These are phyloP conservation scores for Kluyveromyces wickerhamii DNA, from an alignment of 805 yeast genomes.

Conservation along the genomic window DNA sequence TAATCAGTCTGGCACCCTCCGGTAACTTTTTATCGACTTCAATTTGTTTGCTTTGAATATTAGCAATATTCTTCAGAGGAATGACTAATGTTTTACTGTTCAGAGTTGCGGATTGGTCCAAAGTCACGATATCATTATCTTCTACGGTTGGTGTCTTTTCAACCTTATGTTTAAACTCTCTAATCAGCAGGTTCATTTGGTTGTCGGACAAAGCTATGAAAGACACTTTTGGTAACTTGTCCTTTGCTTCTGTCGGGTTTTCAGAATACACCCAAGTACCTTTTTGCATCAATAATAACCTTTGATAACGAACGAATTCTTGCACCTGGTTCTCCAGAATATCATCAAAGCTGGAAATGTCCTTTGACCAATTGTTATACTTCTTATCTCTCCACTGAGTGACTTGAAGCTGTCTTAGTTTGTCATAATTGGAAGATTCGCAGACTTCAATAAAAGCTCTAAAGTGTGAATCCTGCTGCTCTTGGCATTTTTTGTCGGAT, in stretches of 20 bases:
- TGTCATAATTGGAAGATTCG: slow-evolving; percentile 36
- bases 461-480: slow-evolving; percentile 15
- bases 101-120: slow-evolving; percentile 7
- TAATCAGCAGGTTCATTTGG: slow-evolving; percentile 49
- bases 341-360: slow-evolving; percentile 41
- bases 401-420: slow-evolving; percentile 50
- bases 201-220: slow-evolving; percentile 62
- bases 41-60: slow-evolving; percentile 44
- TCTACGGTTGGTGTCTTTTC: slow-evolving; percentile 48
- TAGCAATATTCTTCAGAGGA: slow-evolving; percentile 43
- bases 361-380: slow-evolving; percentile 36
- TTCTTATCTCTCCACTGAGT: slow-evolving; percentile 33
- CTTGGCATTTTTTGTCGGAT: slow-evolving; percentile 4
- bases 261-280: slow-evolving; percentile 79
- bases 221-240: slow-evolving; percentile 35
- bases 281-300: slow-evolving; percentile 59
- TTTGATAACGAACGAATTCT: slow-evolving; percentile 68
- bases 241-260: slow-evolving; percentile 34
- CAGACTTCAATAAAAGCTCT: slow-evolving; percentile 42
- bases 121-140: slow-evolving; percentile 36
- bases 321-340: slow-evolving; percentile 48
- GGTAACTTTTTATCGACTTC: slow-evolving; percentile 38
- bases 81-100: slow-evolving; percentile 32
- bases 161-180: slow-evolving; percentile 45
- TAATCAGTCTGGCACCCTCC: slow-evolving; percentile 40